Evolutionary conservation across 768 basidiomycete species (phyloP).

Genomic region (Coprinellus aureogranulatus): DNA sequence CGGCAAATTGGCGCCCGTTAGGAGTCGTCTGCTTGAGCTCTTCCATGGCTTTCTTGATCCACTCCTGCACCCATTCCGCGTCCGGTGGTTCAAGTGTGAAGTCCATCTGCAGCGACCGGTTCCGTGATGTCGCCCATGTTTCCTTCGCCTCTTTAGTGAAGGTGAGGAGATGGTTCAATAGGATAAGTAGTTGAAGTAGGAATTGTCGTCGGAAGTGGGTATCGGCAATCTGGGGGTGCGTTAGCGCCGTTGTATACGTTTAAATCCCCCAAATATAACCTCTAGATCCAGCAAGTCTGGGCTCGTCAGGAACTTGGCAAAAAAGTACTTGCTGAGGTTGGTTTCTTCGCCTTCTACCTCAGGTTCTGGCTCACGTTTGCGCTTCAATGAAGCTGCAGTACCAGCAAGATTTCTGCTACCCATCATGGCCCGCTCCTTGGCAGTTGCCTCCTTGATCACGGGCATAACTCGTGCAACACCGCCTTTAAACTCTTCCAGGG

Average conservation of each 20-base stretch:
- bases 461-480: constrained; percentile 72
- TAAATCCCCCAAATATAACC: constrained; percentile 39
- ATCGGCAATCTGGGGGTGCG: constrained; percentile 67
- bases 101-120: constrained; percentile 80
- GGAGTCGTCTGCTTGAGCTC: constrained; percentile 74
- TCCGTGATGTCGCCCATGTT: constrained; percentile 58
- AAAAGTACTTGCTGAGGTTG: constrained; percentile 75
- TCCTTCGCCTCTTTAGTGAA: constrained; percentile 70
- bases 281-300: constrained; percentile 85
- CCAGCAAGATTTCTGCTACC: constrained; percentile 56
- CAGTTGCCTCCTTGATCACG: constrained; percentile 81
- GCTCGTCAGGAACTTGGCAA: constrained; percentile 89
- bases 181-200: constrained; percentile 78
- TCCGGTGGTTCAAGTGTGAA: constrained; percentile 70
- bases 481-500: constrained; percentile 65
- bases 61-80: constrained; percentile 76
- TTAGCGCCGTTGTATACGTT: constrained; percentile 7
- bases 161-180: constrained; percentile 71
- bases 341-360: constrained; percentile 59
- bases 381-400: constrained; percentile 47
- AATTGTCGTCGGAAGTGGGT: constrained; percentile 92
- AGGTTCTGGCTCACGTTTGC: constrained; percentile 67
- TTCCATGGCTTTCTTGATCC: constrained; percentile 53
- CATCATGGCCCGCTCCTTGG: constrained; percentile 86
- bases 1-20: constrained; percentile 72